Conservation (phyloP, 1,139 yeast genomes). For the Tardiomyces blankii region DNA sequence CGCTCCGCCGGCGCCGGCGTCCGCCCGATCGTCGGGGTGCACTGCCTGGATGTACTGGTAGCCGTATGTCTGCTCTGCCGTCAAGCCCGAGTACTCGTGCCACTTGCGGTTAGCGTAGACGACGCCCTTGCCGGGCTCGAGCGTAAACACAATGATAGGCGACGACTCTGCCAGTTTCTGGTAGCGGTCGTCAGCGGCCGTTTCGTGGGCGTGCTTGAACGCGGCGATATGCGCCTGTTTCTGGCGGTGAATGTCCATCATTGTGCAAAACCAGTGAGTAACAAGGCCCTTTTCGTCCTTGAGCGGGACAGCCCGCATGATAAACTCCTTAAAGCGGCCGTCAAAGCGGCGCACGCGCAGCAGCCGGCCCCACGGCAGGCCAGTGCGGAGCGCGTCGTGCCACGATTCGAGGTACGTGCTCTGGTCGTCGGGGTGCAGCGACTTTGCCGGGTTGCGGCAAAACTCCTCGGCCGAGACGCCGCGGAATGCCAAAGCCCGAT, state of each 20-base stretch:
- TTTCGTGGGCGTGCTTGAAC: slow-evolving; percentile 19
- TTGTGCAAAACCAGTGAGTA: slow-evolving; percentile 27
- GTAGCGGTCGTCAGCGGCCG: slow-evolving; percentile 18
- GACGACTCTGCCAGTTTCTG: slow-evolving; percentile 23
- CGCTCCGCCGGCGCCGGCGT: slow-evolving; percentile 8
- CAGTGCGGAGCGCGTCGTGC: slow-evolving; percentile 19
- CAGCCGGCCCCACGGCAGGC: slow-evolving; percentile 22
- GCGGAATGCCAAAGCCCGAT: slow-evolving; percentile 23
- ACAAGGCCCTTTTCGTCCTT: slow-evolving; percentile 23
- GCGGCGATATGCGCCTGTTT: slow-evolving; percentile 24
- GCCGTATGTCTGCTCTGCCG: slow-evolving; percentile 20
- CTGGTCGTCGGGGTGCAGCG: slow-evolving; percentile 24
- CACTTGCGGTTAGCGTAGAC: slow-evolving; percentile 26
- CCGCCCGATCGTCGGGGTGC: slow-evolving; percentile 21
- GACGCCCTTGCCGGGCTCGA: slow-evolving; percentile 21
- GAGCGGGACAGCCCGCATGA: slow-evolving; percentile 24
- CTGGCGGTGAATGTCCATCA: slow-evolving; percentile 27
- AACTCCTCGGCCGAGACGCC: slow-evolving; percentile 24
- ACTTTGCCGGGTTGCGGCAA: slow-evolving; percentile 13
- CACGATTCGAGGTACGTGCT: slow-evolving; percentile 17
- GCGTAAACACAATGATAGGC: slow-evolving; percentile 26
- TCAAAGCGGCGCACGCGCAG: slow-evolving; percentile 25
- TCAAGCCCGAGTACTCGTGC: slow-evolving; percentile 23
- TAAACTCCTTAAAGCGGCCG: slow-evolving; percentile 22
- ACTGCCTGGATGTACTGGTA: slow-evolving; percentile 20